phyloP scores from a whole-genome alignment of 2,329 filamentous ascomycete genomes.

The Colletotrichum cuscutae region DNA sequence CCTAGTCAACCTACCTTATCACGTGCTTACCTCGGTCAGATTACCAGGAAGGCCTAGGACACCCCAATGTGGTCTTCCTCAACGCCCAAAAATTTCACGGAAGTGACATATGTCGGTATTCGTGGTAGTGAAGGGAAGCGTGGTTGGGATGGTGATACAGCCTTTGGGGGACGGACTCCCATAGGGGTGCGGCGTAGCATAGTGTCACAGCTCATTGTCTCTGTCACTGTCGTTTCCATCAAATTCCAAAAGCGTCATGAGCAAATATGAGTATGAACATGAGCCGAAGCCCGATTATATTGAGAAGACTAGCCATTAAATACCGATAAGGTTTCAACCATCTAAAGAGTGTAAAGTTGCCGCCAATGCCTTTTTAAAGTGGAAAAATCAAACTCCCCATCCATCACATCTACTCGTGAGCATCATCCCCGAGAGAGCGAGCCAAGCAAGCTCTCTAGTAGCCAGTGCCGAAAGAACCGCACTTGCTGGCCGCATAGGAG shows the following conservation, averaged over 20 bases:
- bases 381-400: slow-evolving; percentile 7
- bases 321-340: slow-evolving; percentile 7
- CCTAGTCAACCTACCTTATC: background rate
- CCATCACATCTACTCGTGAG: background rate
- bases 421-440: background rate
- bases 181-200: too few relatives aligned
- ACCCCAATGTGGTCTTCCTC: too few relatives aligned
- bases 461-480: slow-evolving; percentile 46
- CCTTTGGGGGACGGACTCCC: too few relatives aligned
- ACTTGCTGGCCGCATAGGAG: slow-evolving; percentile 51
- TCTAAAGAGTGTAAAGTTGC: slow-evolving; percentile 17
- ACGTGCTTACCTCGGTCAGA: too few relatives aligned
- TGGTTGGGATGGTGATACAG: too few relatives aligned
- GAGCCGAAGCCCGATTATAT: background rate
- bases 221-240: background rate
- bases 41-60: too few relatives aligned
- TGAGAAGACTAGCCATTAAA: slow-evolving; percentile 20
- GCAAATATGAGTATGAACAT: background rate
- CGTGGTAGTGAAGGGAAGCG: background rate
- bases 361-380: background rate
- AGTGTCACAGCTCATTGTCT: too few relatives aligned
- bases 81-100: background rate
- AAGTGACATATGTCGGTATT: background rate
- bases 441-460: slow-evolving; percentile 26
- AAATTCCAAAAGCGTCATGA: background rate